Conservation (phyloP, 75 land plant species). For the Selaginella tamariscina region DNA sequence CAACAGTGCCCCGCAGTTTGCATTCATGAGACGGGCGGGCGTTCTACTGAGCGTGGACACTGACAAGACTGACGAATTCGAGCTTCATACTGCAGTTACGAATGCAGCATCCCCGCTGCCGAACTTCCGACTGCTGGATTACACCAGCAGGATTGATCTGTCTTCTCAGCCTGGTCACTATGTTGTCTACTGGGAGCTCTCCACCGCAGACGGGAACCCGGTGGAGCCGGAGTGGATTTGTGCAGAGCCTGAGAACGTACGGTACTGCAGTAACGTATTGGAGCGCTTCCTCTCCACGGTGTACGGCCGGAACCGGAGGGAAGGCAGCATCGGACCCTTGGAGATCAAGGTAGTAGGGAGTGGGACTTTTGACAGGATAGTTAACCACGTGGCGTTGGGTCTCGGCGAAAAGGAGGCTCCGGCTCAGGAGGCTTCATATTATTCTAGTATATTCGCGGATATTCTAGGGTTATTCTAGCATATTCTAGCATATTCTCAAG, state of each 20-base stretch:
- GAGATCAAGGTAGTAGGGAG: neutral
- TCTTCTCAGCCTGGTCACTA: conserved; percentile 2
- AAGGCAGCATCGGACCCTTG: neutral
- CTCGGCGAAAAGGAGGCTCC: too few relatives aligned
- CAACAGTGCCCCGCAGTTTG: neutral
- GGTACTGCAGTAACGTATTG: neutral
- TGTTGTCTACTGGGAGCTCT: conserved; percentile 6
- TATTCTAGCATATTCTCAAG: too few relatives aligned
- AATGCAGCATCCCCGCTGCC: neutral
- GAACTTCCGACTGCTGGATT: neutral
- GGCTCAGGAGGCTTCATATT: too few relatives aligned
- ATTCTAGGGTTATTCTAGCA: too few relatives aligned
- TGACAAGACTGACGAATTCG: conserved; percentile 7
- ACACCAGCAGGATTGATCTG: neutral
- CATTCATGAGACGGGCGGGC: conserved; percentile 1
- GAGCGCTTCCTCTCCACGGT: neutral
- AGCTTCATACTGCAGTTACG: neutral
- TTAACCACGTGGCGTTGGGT: neutral
- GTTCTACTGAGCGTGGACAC: conserved; percentile 1
- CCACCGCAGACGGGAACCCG: neutral
- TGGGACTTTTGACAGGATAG: neutral
- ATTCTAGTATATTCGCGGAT: too few relatives aligned
- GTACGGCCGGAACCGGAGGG: neutral
- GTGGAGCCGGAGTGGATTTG: conserved; percentile 5
- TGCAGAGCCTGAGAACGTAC: too few relatives aligned